Evolutionary conservation across 192 early-diverging fungal genomes (phyloP), one percentile per base, ranked within the genome.

Genomic region (Backusella circina): DNA sequence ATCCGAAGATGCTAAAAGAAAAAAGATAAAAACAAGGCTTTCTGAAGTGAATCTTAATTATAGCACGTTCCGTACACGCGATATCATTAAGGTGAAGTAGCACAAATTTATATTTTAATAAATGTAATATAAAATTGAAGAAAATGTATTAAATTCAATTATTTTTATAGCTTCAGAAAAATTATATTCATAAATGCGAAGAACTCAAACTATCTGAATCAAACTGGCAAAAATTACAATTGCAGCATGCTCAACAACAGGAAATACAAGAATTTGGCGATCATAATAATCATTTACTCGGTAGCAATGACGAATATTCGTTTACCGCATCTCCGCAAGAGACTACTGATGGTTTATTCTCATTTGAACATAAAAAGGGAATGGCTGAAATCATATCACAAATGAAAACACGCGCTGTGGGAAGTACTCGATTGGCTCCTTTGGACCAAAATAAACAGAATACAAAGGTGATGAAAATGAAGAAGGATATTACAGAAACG

Each of bases 401-500:
- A n/a, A 71, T 82, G 76, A 66, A 70, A 32, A 82, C 68, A 16
- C 72, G 73, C 61, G 44, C 77, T 41, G 73, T 72, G 15, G 54
- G 54, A 26, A 70, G 64, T 3, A 73, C 72, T 9, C 41, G 38
- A 5, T 36, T 67, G 13, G 41, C 73, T 30, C 32, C 64, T 12
- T 35, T 67, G 28, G 82, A 83, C 33, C 50, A 73, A 5, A 71
- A 57, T 32, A 79, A 80, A 28, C 82, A 79, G 35, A 83, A 74
- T 61, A 69, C 75, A 6, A 76, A 75, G 70, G 71, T 72, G 37
- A 78, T 78, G 65, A 83, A 83, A 72, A 64, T 73, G 26, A 83
- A 83, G 51, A 83, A 83, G 41, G 82, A 83, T 41, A 79, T 83
- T 23, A 54, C 61, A 10, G 82, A 83, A 32, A 65, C 75, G 21